Evolutionary conservation across 1,284 basidiomycete genomes (phyloP), one percentile per base, ranked within the genome.

Genomic region (Lentinula novae-zelandiae): DNA sequence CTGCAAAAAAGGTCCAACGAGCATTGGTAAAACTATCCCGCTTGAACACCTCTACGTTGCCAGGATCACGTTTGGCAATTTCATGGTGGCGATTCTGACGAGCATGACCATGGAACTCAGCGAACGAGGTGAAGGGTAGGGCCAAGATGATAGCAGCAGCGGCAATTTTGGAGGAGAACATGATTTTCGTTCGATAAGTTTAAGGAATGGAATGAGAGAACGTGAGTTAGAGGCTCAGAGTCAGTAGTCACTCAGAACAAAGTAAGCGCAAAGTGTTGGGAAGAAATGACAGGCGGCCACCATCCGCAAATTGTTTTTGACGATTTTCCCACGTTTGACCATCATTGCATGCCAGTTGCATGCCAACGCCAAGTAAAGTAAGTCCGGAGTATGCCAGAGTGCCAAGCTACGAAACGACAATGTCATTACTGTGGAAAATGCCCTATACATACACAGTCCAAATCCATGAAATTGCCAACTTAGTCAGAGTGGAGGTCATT

Each of bases 1-100:
- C 80, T 39, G 78, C 78, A 67, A 87, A 87, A 66, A 72, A 87
- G 12, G 84, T 84, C 68, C 76, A 77, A 51, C 72, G 73, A 3
- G 78, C 68, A 60, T 63, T 62, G 20, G 63, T 42, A 13, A 56
- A 61, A n/a, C 27, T 33, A 54, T 67, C 75, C 52, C 78, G 75
- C 60, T 77, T 78, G 56, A 72, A 65, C 40, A 79, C 58, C n/a
- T 72, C 65, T 0, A 78, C 68, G 57, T 77, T 72, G 38, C 72
- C 74, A 48, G 72, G 67, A 40, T 73, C 73, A 49, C 82, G 80
- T 53, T 71, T 75, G 22, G 79, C 79, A 42, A 84, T 58, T 39
- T 76, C 75, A 56, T 76, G 72, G 65, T 83, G 80, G 56, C 73
- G 79, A 60, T 70, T 72, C 60, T 67, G 58, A 63, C 74, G 70